Conservation (phyloP, 768 basidiomycete genomes). For the Mycena alexandri region DNA sequence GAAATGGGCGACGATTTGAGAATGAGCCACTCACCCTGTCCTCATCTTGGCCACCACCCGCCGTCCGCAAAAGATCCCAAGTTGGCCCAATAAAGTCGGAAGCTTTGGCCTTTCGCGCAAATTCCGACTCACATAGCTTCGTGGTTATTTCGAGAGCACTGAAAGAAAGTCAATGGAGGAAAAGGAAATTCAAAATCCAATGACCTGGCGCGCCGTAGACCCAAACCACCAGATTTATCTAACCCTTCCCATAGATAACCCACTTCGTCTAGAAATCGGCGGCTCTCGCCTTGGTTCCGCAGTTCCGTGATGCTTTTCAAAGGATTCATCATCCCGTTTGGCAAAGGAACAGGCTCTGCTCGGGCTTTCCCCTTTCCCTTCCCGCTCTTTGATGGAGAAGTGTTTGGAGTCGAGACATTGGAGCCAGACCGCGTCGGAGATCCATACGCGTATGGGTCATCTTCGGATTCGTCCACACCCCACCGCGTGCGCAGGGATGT, state of each 20-base stretch:
- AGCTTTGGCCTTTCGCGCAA: conserved; percentile 82
- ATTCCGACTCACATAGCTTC: conserved; percentile 80
- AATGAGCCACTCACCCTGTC: conserved; percentile 55
- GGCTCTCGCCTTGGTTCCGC: conserved; percentile 82
- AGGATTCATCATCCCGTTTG: conserved; percentile 76
- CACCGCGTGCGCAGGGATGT: conserved; percentile 79
- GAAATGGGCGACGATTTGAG: background rate
- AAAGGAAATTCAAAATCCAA: conserved; percentile 25
- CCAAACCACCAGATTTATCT: conserved; percentile 61
- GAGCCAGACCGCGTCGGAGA: conserved; percentile 48
- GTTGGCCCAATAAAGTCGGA: conserved; percentile 78
- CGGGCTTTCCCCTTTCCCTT: conserved; percentile 55
- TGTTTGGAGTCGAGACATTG: conserved; percentile 48
- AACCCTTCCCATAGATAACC: conserved; percentile 90
- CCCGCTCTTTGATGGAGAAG: conserved; percentile 53
- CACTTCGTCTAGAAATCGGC: conserved; percentile 86
- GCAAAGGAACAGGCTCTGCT: conserved; percentile 48
- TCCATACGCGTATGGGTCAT: conserved; percentile 64
- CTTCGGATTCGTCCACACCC: conserved; percentile 86
- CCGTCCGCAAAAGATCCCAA: conserved; percentile 74
- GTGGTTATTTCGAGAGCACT: conserved; percentile 84
- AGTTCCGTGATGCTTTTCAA: conserved; percentile 86
- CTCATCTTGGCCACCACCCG: conserved; percentile 71
- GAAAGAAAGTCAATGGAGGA: conserved; percentile 9
- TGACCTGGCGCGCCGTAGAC: conserved; percentile 78